Conservation (phyloP, 495 filamentous ascomycete species). For the Talaromyces thailandensis region DNA sequence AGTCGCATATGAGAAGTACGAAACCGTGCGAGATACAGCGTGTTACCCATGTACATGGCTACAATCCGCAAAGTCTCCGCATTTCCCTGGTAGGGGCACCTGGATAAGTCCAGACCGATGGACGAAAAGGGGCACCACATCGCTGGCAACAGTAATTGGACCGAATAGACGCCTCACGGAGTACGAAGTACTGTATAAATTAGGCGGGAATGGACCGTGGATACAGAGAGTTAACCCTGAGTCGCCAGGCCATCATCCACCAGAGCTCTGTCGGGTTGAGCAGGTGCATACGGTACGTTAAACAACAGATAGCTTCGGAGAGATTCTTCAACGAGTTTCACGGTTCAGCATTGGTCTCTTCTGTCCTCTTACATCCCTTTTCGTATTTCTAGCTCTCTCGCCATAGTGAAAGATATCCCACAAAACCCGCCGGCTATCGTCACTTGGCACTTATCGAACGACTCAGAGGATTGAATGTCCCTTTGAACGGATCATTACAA, state of each 20-base stretch:
- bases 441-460: conserved; percentile 39
- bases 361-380: neutral
- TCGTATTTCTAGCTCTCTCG: conserved; percentile 39
- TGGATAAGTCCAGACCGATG: conserved; percentile 12
- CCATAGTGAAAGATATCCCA: conserved; percentile 52
- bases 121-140: neutral
- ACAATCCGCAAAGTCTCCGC: conserved; percentile 11
- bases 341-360: neutral
- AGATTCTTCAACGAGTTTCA: neutral
- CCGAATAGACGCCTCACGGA: neutral
- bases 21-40: neutral
- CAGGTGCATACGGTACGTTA: conserved; percentile 50
- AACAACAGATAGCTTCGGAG: neutral
- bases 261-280: conserved; percentile 40
- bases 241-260: conserved; percentile 28
- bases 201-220: conserved; percentile 54
- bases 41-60: neutral
- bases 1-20: neutral
- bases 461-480: conserved; percentile 29
- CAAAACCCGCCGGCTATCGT: conserved; percentile 40
- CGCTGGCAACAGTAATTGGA: neutral
- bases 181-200: conserved; percentile 37
- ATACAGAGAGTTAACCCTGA: conserved; percentile 38
- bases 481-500: conserved; percentile 38
- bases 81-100: conserved; percentile 16